These are phyloP conservation scores for Cladosporium sp. DNA, from an alignment of 2,329 filamentous ascomycete species.

Conservation along the genomic window DNA sequence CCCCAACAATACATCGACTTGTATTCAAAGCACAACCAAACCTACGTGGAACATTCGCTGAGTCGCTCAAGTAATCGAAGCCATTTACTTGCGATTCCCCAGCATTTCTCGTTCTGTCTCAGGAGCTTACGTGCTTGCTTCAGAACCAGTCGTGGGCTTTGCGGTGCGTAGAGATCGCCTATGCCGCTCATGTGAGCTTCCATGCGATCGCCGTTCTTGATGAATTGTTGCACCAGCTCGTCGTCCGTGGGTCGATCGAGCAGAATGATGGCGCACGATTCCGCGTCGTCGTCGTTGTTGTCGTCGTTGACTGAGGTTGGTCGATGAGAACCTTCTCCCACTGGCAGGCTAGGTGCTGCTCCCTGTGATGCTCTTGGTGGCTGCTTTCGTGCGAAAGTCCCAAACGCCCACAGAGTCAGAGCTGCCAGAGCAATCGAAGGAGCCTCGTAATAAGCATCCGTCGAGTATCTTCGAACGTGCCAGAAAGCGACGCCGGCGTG, in stretches of 20 bases:
- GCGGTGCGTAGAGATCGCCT: slow-evolving; percentile 45
- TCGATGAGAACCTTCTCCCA: neutral
- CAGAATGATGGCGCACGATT: slow-evolving; percentile 39
- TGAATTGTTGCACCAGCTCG: slow-evolving; percentile 55
- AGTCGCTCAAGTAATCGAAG: slow-evolving; percentile 1
- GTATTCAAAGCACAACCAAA: too few relatives aligned
- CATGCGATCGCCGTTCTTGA: slow-evolving; percentile 48
- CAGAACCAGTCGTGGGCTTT: neutral
- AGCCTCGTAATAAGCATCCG: slow-evolving; percentile 56
- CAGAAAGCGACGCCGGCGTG: slow-evolving; percentile 52
- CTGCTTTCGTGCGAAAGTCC: slow-evolving; percentile 21
- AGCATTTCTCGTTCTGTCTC: neutral
- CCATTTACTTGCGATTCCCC: neutral
- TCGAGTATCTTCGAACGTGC: slow-evolving; percentile 49
- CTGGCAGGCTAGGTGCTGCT: neutral
- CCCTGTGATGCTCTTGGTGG: neutral
- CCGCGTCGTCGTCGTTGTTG: slow-evolving; percentile 14
- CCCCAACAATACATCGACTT: too few relatives aligned
- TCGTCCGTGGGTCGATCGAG: slow-evolving; percentile 56
- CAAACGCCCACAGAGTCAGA: slow-evolving; percentile 62
- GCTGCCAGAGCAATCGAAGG: slow-evolving; percentile 63
- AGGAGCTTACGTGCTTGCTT: slow-evolving; percentile 2
- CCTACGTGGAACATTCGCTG: neutral
- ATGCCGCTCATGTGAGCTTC: slow-evolving; percentile 50
- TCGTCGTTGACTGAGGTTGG: slow-evolving; percentile 11